phyloP scores from a whole-genome alignment of 495 filamentous ascomycete genomes.

The Trichocladium antarcticum region DNA sequence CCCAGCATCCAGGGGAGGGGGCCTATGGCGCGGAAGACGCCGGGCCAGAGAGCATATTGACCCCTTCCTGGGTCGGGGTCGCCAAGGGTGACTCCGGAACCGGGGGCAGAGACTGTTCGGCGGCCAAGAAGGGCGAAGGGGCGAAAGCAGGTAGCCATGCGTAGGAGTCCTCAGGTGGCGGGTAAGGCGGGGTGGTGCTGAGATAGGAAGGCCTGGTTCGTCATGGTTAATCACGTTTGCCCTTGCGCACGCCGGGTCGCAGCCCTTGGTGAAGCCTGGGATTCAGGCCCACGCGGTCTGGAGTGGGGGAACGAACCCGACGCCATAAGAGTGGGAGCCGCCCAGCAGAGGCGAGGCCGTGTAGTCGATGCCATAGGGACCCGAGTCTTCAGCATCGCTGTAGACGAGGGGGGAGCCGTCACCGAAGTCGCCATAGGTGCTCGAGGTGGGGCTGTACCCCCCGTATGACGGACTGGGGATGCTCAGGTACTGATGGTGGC shows the following conservation, averaged over 20 bases:
- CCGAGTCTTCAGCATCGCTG: slow-evolving; percentile 44
- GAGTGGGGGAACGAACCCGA: slow-evolving; percentile 46
- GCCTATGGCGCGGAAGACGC: slow-evolving; percentile 15
- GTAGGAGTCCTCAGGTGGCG: slow-evolving; percentile 26
- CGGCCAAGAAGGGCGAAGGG: slow-evolving; percentile 31
- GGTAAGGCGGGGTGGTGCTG: slow-evolving; percentile 29
- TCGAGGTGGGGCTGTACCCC: slow-evolving; percentile 44
- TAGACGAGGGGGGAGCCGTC: slow-evolving; percentile 40
- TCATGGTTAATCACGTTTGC: slow-evolving; percentile 39
- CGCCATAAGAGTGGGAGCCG: slow-evolving; percentile 39
- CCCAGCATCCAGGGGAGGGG: slow-evolving; percentile 10
- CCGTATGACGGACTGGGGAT: slow-evolving; percentile 46
- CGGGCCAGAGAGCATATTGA: slow-evolving; percentile 11
- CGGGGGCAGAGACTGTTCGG: slow-evolving; percentile 27
- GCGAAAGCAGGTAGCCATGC: slow-evolving; percentile 16
- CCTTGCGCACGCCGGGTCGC: slow-evolving; percentile 25
- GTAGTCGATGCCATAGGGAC: slow-evolving; percentile 31
- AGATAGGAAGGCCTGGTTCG: slow-evolving; percentile 35
- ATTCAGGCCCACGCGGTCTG: slow-evolving; percentile 42
- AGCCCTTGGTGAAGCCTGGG: slow-evolving; percentile 27
- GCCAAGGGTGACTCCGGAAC: slow-evolving; percentile 29
- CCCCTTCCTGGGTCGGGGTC: slow-evolving; percentile 21
- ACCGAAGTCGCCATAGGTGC: slow-evolving; percentile 43
- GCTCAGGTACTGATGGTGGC: slow-evolving; percentile 42
- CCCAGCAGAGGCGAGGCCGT: slow-evolving; percentile 30